Base-by-base conservation (phyloP, 2,329 filamentous ascomycete species). In the Coniochaeta hoffmannii region DNA sequence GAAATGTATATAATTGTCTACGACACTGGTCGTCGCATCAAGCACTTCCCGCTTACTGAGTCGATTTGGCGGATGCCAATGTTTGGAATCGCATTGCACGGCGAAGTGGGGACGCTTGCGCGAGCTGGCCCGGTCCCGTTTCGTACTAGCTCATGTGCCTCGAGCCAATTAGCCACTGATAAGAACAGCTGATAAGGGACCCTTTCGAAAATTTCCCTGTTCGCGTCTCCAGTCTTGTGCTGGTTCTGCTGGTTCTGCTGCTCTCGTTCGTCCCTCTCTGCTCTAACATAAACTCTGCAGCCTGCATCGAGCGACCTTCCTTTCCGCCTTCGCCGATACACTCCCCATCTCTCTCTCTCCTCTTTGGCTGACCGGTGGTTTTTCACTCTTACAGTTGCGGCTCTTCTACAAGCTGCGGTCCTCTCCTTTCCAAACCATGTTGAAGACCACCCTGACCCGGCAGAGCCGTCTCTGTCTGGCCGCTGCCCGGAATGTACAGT, bases 381-480 rank as follows among this genome's bases (percentile, higher is more conserved):
- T 28, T 34, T 19, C 15, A 12, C 9, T 51, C 6, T 15, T 31
- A 11, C 19, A 19, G 17, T 51, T 50, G 60, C 44, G 53, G 63
- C 46, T 50, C 53, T 10, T 51, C 31, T 26, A 32, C 9, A 51
- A 51, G 49, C 49, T 51, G 49, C 49, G 49, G 28, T 51, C 49
- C 49, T 51, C 49, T 51, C 14, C 22, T 57, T 55, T 51, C 44
- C 55, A 51, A 50, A 55, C 46, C 31, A 64, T 64, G 60, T 61
- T 64, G 62, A 65, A 60, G 59, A 61, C 58, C 49, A 60, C 58
- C 58, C 59, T 67, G 41, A 59, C 65, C 51, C 56, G 63, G 55
- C 61, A 62, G 36, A 60, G 56, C 55, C 59, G 61, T 54, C 59
- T 65, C 53, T 56, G 57, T 58, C 61, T 61, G 31, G 49, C 62